phyloP scores from a whole-genome alignment of 805 yeast species.

The Metschnikowia arizonensis region DNA sequence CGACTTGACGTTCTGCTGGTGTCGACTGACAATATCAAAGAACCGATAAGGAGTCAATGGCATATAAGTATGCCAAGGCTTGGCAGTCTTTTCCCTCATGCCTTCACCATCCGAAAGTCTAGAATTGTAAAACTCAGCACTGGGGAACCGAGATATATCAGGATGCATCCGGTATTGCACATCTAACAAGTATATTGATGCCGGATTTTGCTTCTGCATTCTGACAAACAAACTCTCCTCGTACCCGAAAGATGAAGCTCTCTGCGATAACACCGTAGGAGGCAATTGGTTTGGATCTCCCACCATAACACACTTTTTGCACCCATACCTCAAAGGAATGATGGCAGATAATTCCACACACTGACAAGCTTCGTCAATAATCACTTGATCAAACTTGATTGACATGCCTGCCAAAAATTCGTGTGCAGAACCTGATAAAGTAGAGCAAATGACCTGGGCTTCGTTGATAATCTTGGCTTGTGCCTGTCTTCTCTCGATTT shows the following conservation, averaged over 20 bases:
- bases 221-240: conserved; percentile 93
- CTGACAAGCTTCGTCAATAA: conserved; percentile 96
- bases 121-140: conserved; percentile 72
- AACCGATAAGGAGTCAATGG: conserved; percentile 74
- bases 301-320: conserved; percentile 88
- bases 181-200: conserved; percentile 67
- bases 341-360: conserved; percentile 90
- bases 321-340: conserved; percentile 89
- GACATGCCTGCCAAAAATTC: conserved; percentile 73
- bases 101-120: conserved; percentile 71
- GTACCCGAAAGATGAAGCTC: conserved; percentile 73
- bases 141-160: conserved; percentile 80
- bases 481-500: conserved; percentile 67
- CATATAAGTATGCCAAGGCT: conserved; percentile 68
- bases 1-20: conserved; percentile 58
- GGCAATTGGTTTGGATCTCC: conserved; percentile 99
- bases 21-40: conserved; percentile 61
- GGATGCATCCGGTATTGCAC: conserved; percentile 99
- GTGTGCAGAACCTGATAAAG: conserved; percentile 92
- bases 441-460: conserved; percentile 86
- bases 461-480: conserved; percentile 68
- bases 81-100: conserved; percentile 54
- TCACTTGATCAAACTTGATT: conserved; percentile 80
- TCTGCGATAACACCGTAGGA: conserved; percentile 89
- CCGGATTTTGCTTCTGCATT: conserved; percentile 67